A percentile compares a stretch with the other conserved stretches of the same genome.
phyloP scores from a whole-genome alignment of 1,139 yeast genomes.

The Sugiyamaella pinicola region DNA sequence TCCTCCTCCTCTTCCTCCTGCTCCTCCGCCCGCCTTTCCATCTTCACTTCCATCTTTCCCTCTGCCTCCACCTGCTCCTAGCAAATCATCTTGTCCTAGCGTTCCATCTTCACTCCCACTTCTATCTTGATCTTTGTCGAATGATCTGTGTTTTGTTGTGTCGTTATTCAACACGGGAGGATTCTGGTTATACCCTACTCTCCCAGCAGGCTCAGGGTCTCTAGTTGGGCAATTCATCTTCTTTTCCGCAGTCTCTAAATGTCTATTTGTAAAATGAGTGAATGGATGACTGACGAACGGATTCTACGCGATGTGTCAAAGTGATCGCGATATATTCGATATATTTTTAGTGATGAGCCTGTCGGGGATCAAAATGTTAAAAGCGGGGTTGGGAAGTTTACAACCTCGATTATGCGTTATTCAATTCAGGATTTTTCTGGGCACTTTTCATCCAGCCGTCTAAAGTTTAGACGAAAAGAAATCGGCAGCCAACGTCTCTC shows the following conservation, averaged over 20 bases:
- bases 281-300: no score
- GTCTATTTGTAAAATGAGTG: no score
- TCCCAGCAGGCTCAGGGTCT: slow-evolving; percentile 36
- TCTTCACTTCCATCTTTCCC: background rate
- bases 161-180: slow-evolving; percentile 22
- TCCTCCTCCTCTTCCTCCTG: background rate
- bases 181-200: slow-evolving; percentile 32
- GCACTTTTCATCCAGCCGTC: background rate
- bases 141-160: slow-evolving; percentile 28
- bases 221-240: slow-evolving; percentile 40
- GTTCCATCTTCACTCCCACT: slow-evolving; percentile 7
- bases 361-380: no score
- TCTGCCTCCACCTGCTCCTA: background rate
- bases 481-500: no score
- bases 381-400: slow-evolving; percentile 1
- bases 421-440: background rate
- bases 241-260: background rate
- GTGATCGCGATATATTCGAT: no score
- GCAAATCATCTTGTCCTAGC: background rate
- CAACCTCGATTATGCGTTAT: slow-evolving; percentile 2
- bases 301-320: no score
- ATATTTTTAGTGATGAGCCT: background rate
- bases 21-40: slow-evolving; percentile 2
- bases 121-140: slow-evolving; percentile 24
- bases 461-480: background rate